A percentile compares a stretch with the other conserved stretches of the same genome.
Evolutionary conservation across 768 basidiomycete genomes (phyloP).

Genomic region (Clavaria fumosa): DNA sequence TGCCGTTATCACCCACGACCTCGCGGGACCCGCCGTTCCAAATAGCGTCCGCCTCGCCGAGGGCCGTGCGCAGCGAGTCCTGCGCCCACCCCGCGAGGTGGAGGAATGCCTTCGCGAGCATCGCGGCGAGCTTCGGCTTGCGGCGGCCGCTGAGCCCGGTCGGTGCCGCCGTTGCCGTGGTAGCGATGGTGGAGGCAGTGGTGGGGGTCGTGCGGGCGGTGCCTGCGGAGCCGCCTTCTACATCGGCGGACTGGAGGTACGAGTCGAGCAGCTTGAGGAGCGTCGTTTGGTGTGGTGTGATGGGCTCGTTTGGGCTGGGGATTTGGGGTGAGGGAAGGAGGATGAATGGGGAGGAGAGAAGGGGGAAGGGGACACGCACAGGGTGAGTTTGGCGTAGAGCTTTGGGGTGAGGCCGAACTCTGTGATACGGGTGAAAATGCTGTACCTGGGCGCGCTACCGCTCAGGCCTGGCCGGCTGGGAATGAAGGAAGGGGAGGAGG

Average conservation of each 20-base stretch:
- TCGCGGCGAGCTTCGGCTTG: slow-evolving; percentile 34
- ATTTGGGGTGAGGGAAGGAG: slow-evolving; percentile 15
- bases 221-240: no score
- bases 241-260: slow-evolving; percentile 51
- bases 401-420: slow-evolving; percentile 40
- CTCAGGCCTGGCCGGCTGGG: background rate
- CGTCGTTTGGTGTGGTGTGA: slow-evolving; percentile 78
- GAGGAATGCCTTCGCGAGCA: slow-evolving; percentile 49
- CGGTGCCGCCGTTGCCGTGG: slow-evolving; percentile 15
- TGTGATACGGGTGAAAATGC: slow-evolving; percentile 47
- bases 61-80: slow-evolving; percentile 31
- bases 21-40: no score
- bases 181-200: no score
- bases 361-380: slow-evolving; percentile 38
- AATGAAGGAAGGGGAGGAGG: slow-evolving; percentile 5
- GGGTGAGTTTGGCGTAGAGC: slow-evolving; percentile 43
- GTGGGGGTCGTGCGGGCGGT: background rate
- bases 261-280: slow-evolving; percentile 80
- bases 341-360: slow-evolving; percentile 2
- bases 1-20: background rate
- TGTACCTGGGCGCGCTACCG: slow-evolving; percentile 30
- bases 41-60: slow-evolving; percentile 16
- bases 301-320: slow-evolving; percentile 44
- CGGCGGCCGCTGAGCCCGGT: no score
- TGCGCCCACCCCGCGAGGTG: slow-evolving; percentile 44